These are phyloP conservation scores for Tulasnella sp. DNA, from an alignment of 768 basidiomycete species.

Conservation along the genomic window DNA sequence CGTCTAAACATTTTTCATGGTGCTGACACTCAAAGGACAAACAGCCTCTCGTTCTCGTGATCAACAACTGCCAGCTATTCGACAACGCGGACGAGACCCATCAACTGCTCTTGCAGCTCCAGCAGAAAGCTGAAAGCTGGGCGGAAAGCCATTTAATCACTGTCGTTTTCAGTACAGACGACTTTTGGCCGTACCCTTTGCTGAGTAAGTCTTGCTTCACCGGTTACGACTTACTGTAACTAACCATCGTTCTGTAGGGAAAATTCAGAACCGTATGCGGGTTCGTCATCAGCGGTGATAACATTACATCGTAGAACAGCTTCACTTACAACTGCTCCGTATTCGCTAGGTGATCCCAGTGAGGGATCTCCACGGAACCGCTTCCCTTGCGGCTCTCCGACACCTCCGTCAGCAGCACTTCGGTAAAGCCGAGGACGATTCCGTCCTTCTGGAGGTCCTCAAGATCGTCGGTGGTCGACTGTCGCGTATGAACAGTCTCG, in stretches of 20 bases:
- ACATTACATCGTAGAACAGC: background rate
- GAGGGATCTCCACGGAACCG: constrained; percentile 49
- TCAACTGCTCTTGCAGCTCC: constrained; percentile 70
- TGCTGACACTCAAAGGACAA: background rate
- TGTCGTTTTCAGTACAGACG: constrained; percentile 1
- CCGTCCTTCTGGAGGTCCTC: constrained; percentile 36
- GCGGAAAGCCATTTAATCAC: constrained; percentile 51
- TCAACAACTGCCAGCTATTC: constrained; percentile 71
- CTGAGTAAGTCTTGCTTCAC: constrained; percentile 38
- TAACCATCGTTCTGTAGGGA: constrained; percentile 32
- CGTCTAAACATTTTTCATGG: background rate
- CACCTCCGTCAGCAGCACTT: constrained; percentile 37
- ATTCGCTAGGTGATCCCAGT: constrained; percentile 50
- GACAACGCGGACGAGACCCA: constrained; percentile 66
- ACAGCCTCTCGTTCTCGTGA: constrained; percentile 58
- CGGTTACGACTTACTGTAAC: background rate
- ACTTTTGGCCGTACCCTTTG: constrained; percentile 52
- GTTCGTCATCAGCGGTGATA: constrained; percentile 26
- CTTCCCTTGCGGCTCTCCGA: constrained; percentile 46
- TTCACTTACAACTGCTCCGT: background rate
- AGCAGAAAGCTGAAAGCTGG: constrained; percentile 80
- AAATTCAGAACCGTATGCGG: constrained; percentile 63
- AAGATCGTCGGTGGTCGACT: constrained; percentile 66
- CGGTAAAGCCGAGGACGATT: constrained; percentile 27
- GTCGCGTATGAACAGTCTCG: constrained; percentile 59